Evolutionary conservation across 768 basidiomycete genomes (phyloP).

Genomic region (Macrolepiota fuliginosa): DNA sequence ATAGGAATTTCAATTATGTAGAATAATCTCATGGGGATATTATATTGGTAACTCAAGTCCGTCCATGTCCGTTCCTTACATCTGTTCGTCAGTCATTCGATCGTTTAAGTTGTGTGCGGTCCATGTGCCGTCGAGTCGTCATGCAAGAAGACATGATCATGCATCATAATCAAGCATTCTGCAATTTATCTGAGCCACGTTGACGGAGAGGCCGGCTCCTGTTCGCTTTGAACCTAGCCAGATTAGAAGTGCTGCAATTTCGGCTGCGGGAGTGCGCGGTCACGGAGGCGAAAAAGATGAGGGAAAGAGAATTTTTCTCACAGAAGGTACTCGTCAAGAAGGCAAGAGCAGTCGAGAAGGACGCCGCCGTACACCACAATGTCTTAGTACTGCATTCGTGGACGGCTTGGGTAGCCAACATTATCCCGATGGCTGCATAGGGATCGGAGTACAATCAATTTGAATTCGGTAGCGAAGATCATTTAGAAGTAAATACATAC

Average conservation of each 20-base stretch:
- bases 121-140: too few species aligned
- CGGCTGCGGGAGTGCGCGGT: constrained; percentile 16
- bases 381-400: constrained; percentile 28
- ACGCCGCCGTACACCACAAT: constrained; percentile 31
- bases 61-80: not conserved
- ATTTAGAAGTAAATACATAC: constrained; percentile 17
- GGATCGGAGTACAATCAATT: not conserved
- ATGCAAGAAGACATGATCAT: not conserved
- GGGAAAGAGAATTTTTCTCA: constrained; percentile 15
- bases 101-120: too few species aligned
- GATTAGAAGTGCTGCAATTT: constrained; percentile 22
- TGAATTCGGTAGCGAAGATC: not conserved
- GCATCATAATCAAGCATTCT: constrained; percentile 11
- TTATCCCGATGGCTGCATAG: constrained; percentile 27
- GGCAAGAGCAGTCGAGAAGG: constrained; percentile 30
- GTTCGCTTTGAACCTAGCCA: constrained; percentile 20
- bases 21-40: not conserved
- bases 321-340: constrained; percentile 31
- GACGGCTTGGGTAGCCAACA: constrained; percentile 31
- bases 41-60: not conserved
- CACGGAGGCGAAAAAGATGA: not conserved
- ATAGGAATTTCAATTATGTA: not conserved
- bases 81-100: not conserved
- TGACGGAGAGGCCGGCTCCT: constrained; percentile 26
- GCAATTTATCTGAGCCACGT: constrained; percentile 26